These are phyloP conservation scores for Skeletonema marinoi DNA, from an alignment of 108 stramenopile species.

Conservation along the genomic window DNA sequence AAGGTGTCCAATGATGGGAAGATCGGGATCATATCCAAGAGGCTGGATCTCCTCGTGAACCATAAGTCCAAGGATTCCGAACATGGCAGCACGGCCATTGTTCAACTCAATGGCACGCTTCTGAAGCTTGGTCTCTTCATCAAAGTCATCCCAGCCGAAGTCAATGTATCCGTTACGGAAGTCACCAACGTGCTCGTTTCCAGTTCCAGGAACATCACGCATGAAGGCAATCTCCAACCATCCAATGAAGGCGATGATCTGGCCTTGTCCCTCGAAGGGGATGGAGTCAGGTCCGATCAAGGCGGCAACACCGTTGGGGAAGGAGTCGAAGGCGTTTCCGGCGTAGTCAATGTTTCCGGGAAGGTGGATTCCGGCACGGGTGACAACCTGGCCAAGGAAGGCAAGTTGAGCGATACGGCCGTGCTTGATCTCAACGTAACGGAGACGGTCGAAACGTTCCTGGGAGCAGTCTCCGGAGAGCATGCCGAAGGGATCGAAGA, in stretches of 20 bases:
- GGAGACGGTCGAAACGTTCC: no score
- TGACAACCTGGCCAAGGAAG: conserved; percentile 75
- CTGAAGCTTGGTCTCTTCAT: conserved; percentile 68
- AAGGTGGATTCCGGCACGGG: conserved; percentile 77
- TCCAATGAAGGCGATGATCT: no score
- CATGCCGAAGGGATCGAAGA: no score
- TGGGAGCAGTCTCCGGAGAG: no score
- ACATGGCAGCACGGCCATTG: conserved; percentile 90
- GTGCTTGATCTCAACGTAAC: no score
- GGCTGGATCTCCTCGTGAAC: conserved; percentile 62
- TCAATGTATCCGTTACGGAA: conserved; percentile 82
- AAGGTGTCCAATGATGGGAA: conserved; percentile 64
- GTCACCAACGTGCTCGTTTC: conserved; percentile 70
- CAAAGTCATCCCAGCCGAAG: conserved; percentile 78
- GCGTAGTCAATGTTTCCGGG: conserved; percentile 74
- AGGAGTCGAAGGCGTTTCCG: conserved; percentile 66
- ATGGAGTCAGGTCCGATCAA: conserved; percentile 13
- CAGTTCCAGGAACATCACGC: conserved; percentile 18
- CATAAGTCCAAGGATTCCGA: conserved; percentile 84
- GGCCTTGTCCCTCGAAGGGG: no score
- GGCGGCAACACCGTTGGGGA: conserved; percentile 57
- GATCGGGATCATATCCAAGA: conserved; percentile 54
- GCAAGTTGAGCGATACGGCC: conserved; percentile 58
- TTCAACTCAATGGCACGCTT: conserved; percentile 93
- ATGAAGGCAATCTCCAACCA: not conserved